Percentiles rank a stretch among this genome's conserved stretches.
phyloP scores from a whole-genome alignment of 1,284 basidiomycete genomes.

The Apiotrichum gamsii region DNA sequence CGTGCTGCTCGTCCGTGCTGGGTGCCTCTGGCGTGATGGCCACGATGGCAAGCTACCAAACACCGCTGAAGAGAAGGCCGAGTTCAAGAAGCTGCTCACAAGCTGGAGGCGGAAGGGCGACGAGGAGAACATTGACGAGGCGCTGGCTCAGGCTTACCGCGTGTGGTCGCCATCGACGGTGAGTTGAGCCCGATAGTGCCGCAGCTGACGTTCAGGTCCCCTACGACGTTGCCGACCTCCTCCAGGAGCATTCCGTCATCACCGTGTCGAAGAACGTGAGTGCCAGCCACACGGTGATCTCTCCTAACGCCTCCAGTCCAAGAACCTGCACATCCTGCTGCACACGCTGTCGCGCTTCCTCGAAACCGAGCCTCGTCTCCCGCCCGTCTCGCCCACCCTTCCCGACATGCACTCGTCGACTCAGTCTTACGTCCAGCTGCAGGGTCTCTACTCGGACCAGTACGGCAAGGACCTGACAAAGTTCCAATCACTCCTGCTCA shows the following conservation, averaged over 20 bases:
- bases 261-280: slow-evolving; percentile 45
- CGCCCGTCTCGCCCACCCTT: slow-evolving; percentile 62
- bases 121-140: slow-evolving; percentile 96
- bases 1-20: slow-evolving; percentile 72
- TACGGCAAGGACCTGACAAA: slow-evolving; percentile 33
- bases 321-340: slow-evolving; percentile 82
- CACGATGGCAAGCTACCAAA: slow-evolving; percentile 25
- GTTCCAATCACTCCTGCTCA: slow-evolving; percentile 39
- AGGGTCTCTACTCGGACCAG: slow-evolving; percentile 44
- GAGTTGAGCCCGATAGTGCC: slow-evolving; percentile 12
- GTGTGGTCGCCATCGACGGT: slow-evolving; percentile 62
- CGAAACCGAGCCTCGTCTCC: slow-evolving; percentile 50
- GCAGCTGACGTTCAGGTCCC: slow-evolving; percentile 52
- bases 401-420: slow-evolving; percentile 97
- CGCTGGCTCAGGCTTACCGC: slow-evolving; percentile 70
- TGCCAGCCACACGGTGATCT: no score
- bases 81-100: slow-evolving; percentile 59
- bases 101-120: slow-evolving; percentile 57
- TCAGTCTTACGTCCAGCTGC: slow-evolving; percentile 56
- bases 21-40: slow-evolving; percentile 68
- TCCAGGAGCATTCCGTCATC: slow-evolving; percentile 57
- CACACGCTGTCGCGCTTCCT: slow-evolving; percentile 60
- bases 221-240: slow-evolving; percentile 58
- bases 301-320: slow-evolving; percentile 41
- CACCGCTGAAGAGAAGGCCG: slow-evolving; percentile 63